Conservation (phyloP, 345 rosid genomes). For the Sisymbrium irio region DNA sequence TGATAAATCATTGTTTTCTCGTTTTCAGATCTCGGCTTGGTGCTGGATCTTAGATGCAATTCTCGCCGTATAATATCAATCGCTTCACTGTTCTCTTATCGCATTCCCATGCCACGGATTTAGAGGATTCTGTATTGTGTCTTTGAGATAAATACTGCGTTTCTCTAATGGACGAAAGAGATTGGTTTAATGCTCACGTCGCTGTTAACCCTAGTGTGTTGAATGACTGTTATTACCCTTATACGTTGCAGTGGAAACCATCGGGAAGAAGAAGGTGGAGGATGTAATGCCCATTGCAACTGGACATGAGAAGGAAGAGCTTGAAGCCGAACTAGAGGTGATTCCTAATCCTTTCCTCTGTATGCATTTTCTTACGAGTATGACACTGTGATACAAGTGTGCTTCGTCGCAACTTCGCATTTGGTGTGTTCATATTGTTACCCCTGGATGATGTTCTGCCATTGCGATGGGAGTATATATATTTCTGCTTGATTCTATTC, state of each 20-base stretch:
- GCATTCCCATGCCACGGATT: constrained; percentile 24
- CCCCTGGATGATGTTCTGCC: neutral
- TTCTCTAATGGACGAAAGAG: no score
- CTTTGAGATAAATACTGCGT: no score
- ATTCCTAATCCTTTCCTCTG: neutral
- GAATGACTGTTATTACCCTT: neutral
- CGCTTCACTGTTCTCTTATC: constrained; percentile 7
- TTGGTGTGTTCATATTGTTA: neutral
- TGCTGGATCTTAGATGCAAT: neutral
- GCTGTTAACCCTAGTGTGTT: neutral
- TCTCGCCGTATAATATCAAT: neutral
- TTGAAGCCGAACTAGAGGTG: constrained; percentile 70
- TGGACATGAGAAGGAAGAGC: constrained; percentile 84
- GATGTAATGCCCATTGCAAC: constrained; percentile 82
- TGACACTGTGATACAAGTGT: neutral
- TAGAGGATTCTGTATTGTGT: no score
- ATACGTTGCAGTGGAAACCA: constrained; percentile 19
- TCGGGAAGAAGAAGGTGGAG: constrained; percentile 45
- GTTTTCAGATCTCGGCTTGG: neutral
- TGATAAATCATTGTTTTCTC: constrained; percentile 9
- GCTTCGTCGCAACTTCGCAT: neutral
- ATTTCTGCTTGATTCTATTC: neutral
- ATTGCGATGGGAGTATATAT: neutral
- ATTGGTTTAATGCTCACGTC: no score
- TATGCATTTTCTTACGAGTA: neutral